phyloP scores from a whole-genome alignment of 2,329 filamentous ascomycete genomes.

The Xylaria sp. region DNA sequence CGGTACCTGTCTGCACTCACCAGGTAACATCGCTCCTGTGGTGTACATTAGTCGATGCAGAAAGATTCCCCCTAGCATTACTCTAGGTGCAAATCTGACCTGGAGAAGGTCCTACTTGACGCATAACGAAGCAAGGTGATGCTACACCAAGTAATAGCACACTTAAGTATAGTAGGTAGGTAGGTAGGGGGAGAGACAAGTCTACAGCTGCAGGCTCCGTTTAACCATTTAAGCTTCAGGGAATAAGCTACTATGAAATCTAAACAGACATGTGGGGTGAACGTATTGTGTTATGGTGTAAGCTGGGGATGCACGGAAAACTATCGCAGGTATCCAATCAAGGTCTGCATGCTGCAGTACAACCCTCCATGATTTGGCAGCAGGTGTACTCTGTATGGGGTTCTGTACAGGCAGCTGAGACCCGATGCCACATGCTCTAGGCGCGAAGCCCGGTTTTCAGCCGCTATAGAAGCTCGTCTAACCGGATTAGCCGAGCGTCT shows the following conservation, averaged over 20 bases:
- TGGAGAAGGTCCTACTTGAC: background rate
- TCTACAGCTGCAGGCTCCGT: conserved; percentile 19
- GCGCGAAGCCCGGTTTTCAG: conserved; percentile 28
- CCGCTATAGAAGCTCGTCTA: background rate
- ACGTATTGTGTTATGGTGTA: background rate
- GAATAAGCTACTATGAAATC: background rate
- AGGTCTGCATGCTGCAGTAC: conserved; percentile 27
- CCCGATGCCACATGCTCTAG: conserved; percentile 24
- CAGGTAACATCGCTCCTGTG: background rate
- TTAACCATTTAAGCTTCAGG: background rate
- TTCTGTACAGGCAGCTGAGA: conserved; percentile 20
- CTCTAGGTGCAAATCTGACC: background rate
- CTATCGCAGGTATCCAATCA: conserved; percentile 11
- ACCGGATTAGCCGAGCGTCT: conserved; percentile 9
- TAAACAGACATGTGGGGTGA: conserved; percentile 20
- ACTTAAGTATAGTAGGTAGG: no score
- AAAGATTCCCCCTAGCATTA: background rate
- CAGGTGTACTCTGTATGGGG: background rate
- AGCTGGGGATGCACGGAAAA: conserved; percentile 14
- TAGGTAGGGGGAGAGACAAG: background rate
- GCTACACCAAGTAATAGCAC: background rate
- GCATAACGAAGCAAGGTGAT: conserved; percentile 2
- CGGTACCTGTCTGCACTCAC: background rate
- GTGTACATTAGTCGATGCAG: background rate
- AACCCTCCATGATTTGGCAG: conserved; percentile 10